Percentiles rank a stretch among this genome's conserved stretches.
phyloP scores from a whole-genome alignment of 2,329 filamentous ascomycete genomes.

The Aureobasidium sp. region DNA sequence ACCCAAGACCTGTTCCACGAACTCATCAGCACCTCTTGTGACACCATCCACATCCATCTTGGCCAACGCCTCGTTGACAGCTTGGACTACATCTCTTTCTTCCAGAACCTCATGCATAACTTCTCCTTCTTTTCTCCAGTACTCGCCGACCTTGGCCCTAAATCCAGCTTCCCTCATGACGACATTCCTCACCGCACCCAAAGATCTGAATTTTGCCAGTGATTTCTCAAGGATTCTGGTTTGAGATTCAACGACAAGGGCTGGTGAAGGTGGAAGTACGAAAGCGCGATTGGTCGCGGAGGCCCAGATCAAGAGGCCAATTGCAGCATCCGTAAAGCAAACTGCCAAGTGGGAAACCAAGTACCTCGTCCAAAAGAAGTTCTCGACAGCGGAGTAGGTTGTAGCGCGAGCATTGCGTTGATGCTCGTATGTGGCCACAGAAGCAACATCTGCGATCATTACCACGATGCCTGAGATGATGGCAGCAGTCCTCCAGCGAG shows the following conservation, averaged over 20 bases:
- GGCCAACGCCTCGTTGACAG: conserved; percentile 60
- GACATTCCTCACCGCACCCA: conserved; percentile 74
- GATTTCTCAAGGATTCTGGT: conserved; percentile 52
- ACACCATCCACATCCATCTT: conserved; percentile 58
- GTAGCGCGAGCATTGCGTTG: conserved; percentile 56
- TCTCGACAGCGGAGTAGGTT: conserved; percentile 55
- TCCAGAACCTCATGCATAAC: conserved; percentile 70
- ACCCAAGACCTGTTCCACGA: conserved; percentile 32
- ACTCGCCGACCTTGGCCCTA: conserved; percentile 57
- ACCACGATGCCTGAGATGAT: conserved; percentile 31
- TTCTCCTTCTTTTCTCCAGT: conserved; percentile 73
- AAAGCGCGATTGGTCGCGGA: conserved; percentile 76
- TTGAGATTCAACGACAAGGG: conserved; percentile 58
- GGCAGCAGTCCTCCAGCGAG: conserved; percentile 64
- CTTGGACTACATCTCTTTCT: conserved; percentile 66
- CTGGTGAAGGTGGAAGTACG: conserved; percentile 51
- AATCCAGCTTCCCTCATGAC: conserved; percentile 65
- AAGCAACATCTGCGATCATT: conserved; percentile 39
- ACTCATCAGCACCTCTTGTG: conserved; percentile 56
- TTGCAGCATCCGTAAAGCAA: conserved; percentile 53
- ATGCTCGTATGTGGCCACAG: conserved; percentile 58
- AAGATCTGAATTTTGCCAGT: conserved; percentile 61
- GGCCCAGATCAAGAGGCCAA: conserved; percentile 65
- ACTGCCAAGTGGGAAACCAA: conserved; percentile 58
- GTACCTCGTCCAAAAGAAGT: conserved; percentile 64